phyloP scores from a whole-genome alignment of 371 early-diverging fungal species.

The Mortierella sp. region DNA sequence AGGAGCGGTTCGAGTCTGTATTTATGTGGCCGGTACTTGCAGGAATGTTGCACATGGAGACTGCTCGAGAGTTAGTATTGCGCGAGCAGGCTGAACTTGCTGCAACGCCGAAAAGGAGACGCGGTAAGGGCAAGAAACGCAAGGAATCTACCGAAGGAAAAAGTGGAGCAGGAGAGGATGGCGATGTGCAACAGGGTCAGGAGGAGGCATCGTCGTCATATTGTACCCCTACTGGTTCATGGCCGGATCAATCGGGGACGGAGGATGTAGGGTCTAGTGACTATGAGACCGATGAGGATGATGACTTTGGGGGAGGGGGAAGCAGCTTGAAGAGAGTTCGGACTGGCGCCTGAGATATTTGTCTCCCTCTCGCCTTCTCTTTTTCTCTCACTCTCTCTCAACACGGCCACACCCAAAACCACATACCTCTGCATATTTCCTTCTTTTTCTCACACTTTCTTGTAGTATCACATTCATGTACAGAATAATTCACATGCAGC shows the following conservation, averaged over 20 bases:
- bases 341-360: background rate
- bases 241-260: background rate
- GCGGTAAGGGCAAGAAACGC: background rate
- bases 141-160: background rate
- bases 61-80: slow-evolving; percentile 17
- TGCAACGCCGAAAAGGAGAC: background rate
- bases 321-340: background rate
- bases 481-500: too few species aligned
- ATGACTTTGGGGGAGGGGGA: background rate
- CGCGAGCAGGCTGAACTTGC: background rate
- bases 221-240: background rate
- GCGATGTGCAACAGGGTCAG: background rate
- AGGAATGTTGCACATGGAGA: slow-evolving; percentile 48
- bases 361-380: too few species aligned
- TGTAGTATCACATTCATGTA: too few species aligned
- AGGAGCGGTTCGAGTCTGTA: slow-evolving; percentile 46
- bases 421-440: too few species aligned
- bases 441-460: too few species aligned
- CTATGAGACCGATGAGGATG: background rate
- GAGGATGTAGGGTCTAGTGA: slow-evolving; percentile 3
- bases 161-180: background rate
- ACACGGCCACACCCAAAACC: too few species aligned
- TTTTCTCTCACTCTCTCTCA: background rate
- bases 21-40: slow-evolving; percentile 54
- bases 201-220: background rate